These are phyloP conservation scores for Cyclocybe cylindracea DNA, from an alignment of 768 basidiomycete genomes.

Conservation along the genomic window DNA sequence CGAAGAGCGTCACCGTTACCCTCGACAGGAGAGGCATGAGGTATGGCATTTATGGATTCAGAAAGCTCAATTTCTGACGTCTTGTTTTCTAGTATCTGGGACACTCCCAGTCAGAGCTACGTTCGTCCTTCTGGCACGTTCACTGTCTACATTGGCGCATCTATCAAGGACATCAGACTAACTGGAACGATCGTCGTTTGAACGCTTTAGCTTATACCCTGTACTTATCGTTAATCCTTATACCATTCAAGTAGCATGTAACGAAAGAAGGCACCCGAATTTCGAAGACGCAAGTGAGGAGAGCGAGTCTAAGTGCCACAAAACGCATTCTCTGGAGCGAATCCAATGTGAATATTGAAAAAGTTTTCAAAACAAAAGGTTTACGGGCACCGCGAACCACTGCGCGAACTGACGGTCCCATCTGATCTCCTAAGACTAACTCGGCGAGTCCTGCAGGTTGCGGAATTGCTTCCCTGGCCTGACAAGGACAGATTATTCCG, in stretches of 20 bases:
- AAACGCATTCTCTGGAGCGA: not conserved
- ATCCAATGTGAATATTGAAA: conserved; percentile 4
- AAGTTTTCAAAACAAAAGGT: conserved; percentile 55
- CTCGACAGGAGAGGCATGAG: conserved; percentile 45
- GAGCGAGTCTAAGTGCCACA: too few relatives aligned
- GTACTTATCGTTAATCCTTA: not conserved
- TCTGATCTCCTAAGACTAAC: conserved; percentile 93
- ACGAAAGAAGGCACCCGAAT: not conserved
- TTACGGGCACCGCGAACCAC: conserved; percentile 73
- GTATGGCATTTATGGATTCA: conserved; percentile 24
- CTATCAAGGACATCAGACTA: conserved; percentile 47
- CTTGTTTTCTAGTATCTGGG: conserved; percentile 45
- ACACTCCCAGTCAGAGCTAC: conserved; percentile 52
- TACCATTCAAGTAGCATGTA: not conserved
- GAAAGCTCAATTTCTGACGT: not conserved
- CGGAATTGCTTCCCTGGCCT: conserved; percentile 93
- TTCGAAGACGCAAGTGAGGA: not conserved
- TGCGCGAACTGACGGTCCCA: conserved; percentile 81
- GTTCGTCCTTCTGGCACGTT: conserved; percentile 52
- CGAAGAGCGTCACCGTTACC: conserved; percentile 33
- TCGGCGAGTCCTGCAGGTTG: conserved; percentile 85
- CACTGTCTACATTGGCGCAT: conserved; percentile 53
- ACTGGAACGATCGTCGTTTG: conserved; percentile 29
- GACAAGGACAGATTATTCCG: conserved; percentile 86
- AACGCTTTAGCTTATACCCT: not conserved